Percentiles rank a stretch among this genome's conserved stretches.
phyloP scores from a whole-genome alignment of 2,329 filamentous ascomycete species.

The Alternaria brassicae region DNA sequence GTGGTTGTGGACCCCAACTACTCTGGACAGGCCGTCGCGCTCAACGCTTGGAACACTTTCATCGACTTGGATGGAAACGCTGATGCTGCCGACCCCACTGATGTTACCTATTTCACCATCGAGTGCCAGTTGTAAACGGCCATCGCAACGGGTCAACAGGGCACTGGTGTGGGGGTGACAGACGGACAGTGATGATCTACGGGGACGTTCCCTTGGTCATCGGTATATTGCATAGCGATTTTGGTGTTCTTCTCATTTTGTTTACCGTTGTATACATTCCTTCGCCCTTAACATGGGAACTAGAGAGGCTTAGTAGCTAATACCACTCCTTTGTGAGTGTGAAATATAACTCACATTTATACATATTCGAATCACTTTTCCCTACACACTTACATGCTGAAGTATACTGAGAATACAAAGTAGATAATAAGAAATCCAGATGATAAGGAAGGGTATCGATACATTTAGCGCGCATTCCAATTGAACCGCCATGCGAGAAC shows the following conservation, averaged over 20 bases:
- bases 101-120: constrained; percentile 9
- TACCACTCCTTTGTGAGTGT: constrained; percentile 2
- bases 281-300: not conserved
- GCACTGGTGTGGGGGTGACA: not conserved
- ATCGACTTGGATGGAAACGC: constrained; percentile 19
- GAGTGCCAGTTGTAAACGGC: constrained; percentile 11
- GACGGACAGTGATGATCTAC: not conserved
- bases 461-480: not conserved
- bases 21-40: not conserved
- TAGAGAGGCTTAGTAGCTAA: constrained; percentile 6
- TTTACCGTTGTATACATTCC: not conserved
- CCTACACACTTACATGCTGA: not conserved
- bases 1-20: constrained; percentile 1
- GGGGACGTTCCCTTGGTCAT: not conserved
- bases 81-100: not conserved
- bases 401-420: not conserved
- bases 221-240: constrained; percentile 1
- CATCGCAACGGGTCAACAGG: not conserved
- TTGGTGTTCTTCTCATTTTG: not conserved
- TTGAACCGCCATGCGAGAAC: not conserved
- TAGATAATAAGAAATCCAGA: not conserved
- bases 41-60: constrained; percentile 23
- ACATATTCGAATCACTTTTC: not conserved
- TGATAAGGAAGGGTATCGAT: not conserved
- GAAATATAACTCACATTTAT: not conserved